These are phyloP conservation scores for Chaetomium tenue DNA, from an alignment of 495 filamentous ascomycete species.

Conservation along the genomic window DNA sequence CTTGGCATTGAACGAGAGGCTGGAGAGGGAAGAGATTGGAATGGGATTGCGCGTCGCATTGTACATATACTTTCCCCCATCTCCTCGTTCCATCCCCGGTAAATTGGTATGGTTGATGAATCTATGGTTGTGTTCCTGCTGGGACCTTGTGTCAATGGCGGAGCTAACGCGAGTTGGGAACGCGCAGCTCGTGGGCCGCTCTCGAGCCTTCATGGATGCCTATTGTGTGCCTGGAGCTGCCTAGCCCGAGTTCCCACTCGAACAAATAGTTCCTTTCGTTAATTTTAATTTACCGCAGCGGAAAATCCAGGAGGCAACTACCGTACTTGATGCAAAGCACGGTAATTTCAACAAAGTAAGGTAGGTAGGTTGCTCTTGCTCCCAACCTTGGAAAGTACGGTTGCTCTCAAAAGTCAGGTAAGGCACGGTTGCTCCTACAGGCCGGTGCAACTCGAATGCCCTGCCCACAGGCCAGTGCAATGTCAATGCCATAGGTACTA, in stretches of 20 bases:
- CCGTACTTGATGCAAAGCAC: too few species aligned
- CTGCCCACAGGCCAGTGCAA: too few species aligned
- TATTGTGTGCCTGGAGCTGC: slow-evolving; percentile 4
- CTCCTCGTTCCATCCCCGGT: background rate
- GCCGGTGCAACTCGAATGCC: too few species aligned
- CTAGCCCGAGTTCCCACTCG: background rate
- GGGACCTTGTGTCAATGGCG: background rate
- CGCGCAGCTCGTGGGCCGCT: background rate
- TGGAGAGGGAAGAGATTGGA: background rate
- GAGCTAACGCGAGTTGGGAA: background rate
- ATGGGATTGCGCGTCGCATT: background rate
- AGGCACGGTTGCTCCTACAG: too few species aligned
- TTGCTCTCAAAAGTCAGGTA: too few species aligned
- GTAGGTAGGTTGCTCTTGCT: too few species aligned
- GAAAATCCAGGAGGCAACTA: too few species aligned
- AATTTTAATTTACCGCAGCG: too few species aligned
- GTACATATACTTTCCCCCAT: background rate
- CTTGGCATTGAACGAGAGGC: background rate
- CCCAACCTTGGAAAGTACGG: too few species aligned
- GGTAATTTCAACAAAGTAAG: too few species aligned
- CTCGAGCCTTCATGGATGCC: background rate
- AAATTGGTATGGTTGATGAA: background rate
- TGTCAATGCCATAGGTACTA: too few species aligned
- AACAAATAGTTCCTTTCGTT: background rate
- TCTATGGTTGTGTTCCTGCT: background rate